Evolutionary conservation across 1,284 basidiomycete genomes (phyloP), one percentile per base, ranked within the genome.

Genomic region (Wallemia mellicola): DNA sequence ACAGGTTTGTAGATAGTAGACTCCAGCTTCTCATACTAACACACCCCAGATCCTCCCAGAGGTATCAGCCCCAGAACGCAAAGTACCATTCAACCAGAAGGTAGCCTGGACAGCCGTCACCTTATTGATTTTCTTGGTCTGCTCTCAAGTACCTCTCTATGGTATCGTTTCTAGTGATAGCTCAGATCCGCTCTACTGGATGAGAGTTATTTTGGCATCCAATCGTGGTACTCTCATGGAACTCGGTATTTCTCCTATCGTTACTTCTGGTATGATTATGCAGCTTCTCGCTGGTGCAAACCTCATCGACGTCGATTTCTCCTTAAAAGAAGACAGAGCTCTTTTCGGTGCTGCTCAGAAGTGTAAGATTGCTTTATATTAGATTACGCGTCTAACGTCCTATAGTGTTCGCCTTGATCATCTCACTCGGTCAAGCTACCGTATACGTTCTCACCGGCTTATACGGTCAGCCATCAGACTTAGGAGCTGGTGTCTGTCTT

Each of bases 211-310:
- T 73, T 79, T 96, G 62, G 92, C 94, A 30, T 94, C 88, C 11
- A 98, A 96, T 75, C 79, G 94, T 64, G 92, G 92, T 65, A 98
- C 92, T 0, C 81, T 98, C 63, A 98, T 96, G 92, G 92, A 98
- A 73, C 80, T 98, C 62, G 92, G 94, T 66, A 96, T 96, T 67
- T 91, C 82, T 57, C 92, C 94, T 61, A 94, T 96, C 70, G 81
- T 98, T 68, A 98, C 92, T 15, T 85, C 82, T 54, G 92, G 92
- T 66, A 98, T 96, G 92, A 96, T 96, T 73, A 96, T 98, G 86
- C 92, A 98, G 73, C 81, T 98, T 58, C 78, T 98, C 63, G 91
- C 92, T 22, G 92, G 92, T 62, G 92, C 94, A 59, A 95, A 91
- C 73, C 76, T 98, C 66, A 85, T 98, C 68, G 92, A 98, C 64